phyloP scores from a whole-genome alignment of 176 grass and related monocot species.

The Musa schizocarpa region DNA sequence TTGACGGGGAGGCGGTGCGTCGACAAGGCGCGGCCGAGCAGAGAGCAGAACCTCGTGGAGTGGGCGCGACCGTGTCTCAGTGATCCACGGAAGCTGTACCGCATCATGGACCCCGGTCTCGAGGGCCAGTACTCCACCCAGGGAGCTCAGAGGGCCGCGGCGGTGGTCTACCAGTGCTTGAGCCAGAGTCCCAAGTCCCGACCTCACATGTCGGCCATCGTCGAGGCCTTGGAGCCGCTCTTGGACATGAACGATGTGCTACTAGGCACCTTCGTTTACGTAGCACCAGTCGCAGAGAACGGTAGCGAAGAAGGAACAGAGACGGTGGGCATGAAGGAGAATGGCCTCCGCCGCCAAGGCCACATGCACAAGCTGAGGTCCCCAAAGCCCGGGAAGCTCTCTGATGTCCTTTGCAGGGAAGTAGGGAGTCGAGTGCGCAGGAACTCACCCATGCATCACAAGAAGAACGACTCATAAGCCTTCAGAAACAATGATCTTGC shows the following conservation, averaged over 20 bases:
- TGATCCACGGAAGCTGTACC: neutral
- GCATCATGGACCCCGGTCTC: conserved; percentile 5
- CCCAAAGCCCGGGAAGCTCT: neutral
- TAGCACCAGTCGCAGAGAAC: neutral
- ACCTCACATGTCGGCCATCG: conserved; percentile 8
- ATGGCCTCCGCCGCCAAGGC: neutral
- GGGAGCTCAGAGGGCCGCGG: neutral
- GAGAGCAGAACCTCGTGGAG: conserved; percentile 9
- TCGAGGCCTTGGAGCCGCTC: conserved; percentile 8
- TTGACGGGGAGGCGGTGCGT: conserved; percentile 3
- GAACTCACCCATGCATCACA: neutral
- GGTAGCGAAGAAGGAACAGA: neutral
- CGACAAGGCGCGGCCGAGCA: neutral
- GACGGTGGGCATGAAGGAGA: neutral
- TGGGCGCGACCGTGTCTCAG: neutral
- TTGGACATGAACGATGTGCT: neutral
- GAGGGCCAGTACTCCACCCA: conserved; percentile 3
- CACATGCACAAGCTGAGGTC: conserved; percentile 2
- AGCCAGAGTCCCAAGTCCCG: conserved; percentile 11
- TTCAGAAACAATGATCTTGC: neutral
- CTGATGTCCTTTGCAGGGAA: neutral
- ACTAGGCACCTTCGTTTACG: neutral
- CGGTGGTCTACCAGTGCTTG: conserved; percentile 4
- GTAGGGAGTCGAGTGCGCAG: neutral
- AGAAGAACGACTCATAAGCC: neutral